Conservation (phyloP, 345 rosid species). For the Carallia pectinifolia region DNA sequence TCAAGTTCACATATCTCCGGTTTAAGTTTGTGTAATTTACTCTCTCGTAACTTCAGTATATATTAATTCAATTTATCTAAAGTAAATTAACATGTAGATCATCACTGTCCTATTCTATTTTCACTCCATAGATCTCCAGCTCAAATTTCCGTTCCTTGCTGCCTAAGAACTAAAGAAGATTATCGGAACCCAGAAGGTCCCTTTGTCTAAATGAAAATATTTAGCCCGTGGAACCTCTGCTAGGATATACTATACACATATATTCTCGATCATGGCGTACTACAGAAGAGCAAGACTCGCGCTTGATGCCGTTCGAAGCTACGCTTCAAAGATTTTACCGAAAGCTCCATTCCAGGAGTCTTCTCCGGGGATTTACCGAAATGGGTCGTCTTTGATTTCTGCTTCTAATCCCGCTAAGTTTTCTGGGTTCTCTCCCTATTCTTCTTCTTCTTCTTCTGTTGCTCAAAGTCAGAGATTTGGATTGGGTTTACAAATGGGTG, state of each 20-base stretch:
- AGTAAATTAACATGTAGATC: too few relatives aligned
- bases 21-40: too few relatives aligned
- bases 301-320: constrained; percentile 43
- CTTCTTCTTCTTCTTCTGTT: constrained; percentile 13
- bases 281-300: constrained; percentile 49
- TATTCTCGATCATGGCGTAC: constrained; percentile 44
- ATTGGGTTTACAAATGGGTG: constrained; percentile 19
- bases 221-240: background rate
- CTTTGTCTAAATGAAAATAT: too few relatives aligned
- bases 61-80: too few relatives aligned
- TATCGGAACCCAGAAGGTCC: too few relatives aligned
- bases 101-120: too few relatives aligned
- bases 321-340: constrained; percentile 34
- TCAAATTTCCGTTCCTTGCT: too few relatives aligned
- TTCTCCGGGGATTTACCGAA: constrained; percentile 25
- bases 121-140: too few relatives aligned
- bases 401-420: constrained; percentile 30
- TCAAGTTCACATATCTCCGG: too few relatives aligned
- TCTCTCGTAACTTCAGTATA: too few relatives aligned
- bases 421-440: constrained; percentile 34
- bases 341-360: constrained; percentile 33
- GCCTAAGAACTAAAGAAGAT: too few relatives aligned
- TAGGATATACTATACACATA: too few relatives aligned
- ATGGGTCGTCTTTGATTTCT: constrained; percentile 28
- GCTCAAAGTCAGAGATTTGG: constrained; percentile 26